Evolutionary conservation across 139 green algal species (phyloP).

Genomic region (Coelastrella sp.): DNA sequence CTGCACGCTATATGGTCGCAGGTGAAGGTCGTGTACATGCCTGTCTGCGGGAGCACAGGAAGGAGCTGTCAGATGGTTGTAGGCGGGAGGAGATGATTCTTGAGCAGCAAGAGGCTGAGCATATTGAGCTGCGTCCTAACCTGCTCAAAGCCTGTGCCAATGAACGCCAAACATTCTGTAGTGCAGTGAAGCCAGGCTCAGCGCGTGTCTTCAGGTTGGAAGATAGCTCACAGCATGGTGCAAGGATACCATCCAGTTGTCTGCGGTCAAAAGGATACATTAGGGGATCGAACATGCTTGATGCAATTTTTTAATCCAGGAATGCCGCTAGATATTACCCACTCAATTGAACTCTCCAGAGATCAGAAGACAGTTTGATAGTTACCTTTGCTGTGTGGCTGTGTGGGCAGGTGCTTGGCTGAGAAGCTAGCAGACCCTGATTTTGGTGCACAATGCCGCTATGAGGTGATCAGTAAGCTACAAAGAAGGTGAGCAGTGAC

Average conservation of each 20-base stretch:
- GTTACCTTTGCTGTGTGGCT: too few relatives aligned
- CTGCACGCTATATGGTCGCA: constrained; percentile 21
- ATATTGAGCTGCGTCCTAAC: constrained; percentile 71
- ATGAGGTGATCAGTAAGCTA: constrained; percentile 73
- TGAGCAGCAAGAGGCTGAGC: constrained; percentile 67
- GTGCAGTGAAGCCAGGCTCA: constrained; percentile 62
- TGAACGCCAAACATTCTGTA: constrained; percentile 80
- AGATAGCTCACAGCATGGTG: neutral
- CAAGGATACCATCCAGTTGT: neutral
- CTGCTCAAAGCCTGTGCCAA: constrained; percentile 65
- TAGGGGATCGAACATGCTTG: too few relatives aligned
- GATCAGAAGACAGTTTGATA: too few relatives aligned
- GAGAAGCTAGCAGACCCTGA: constrained; percentile 80
- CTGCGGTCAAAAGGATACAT: too few relatives aligned
- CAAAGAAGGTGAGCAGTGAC: constrained; percentile 57
- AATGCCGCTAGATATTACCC: too few relatives aligned
- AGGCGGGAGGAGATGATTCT: constrained; percentile 83
- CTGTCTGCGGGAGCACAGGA: constrained; percentile 80
- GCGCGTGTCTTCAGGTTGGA: constrained; percentile 73
- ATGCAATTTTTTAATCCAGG: too few relatives aligned
- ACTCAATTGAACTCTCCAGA: too few relatives aligned
- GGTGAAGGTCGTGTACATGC: constrained; percentile 77
- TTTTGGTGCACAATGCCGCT: constrained; percentile 73
- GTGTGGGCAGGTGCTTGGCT: constrained; percentile 78
- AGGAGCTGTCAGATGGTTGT: constrained; percentile 75